phyloP scores from a whole-genome alignment of 2,329 filamentous ascomycete species.

The Bipolaris gigantea region DNA sequence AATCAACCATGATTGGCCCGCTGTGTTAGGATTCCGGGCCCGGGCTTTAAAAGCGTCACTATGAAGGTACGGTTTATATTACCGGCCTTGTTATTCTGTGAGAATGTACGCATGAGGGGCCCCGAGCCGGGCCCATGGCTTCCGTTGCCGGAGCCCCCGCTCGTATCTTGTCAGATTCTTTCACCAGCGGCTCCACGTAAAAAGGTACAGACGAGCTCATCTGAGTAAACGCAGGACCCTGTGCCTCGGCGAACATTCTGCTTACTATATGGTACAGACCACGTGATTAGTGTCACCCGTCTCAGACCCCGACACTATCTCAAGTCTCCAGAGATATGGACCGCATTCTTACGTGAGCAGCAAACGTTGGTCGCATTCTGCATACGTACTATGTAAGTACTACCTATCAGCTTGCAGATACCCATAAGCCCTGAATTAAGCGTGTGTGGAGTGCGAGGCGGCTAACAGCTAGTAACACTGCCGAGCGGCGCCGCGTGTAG shows the following conservation, averaged over 20 bases:
- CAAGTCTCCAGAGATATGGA: neutral
- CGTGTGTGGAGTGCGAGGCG: neutral
- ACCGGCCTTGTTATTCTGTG: conserved; percentile 12
- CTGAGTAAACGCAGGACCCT: neutral
- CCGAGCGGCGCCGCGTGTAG: conserved; percentile 10
- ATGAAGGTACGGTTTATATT: conserved; percentile 12
- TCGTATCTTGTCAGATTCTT: neutral
- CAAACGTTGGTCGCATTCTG: neutral
- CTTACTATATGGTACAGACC: neutral
- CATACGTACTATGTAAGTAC: neutral
- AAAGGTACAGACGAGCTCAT: neutral
- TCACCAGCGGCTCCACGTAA: neutral
- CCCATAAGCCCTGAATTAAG: neutral
- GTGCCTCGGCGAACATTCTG: conserved; percentile 1
- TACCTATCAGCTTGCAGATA: neutral
- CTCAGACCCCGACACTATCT: neutral
- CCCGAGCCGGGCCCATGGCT: conserved; percentile 3
- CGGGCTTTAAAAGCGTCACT: conserved; percentile 20
- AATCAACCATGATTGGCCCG: conserved; percentile 27
- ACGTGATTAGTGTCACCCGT: conserved; percentile 4
- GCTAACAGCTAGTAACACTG: neutral
- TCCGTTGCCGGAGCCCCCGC: neutral
- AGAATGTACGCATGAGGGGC: conserved; percentile 13
- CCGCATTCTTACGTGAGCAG: neutral
- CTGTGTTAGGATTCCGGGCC: conserved; percentile 15